Evolutionary conservation across 1,284 basidiomycete species (phyloP).

Genomic region (Tilletia caries): DNA sequence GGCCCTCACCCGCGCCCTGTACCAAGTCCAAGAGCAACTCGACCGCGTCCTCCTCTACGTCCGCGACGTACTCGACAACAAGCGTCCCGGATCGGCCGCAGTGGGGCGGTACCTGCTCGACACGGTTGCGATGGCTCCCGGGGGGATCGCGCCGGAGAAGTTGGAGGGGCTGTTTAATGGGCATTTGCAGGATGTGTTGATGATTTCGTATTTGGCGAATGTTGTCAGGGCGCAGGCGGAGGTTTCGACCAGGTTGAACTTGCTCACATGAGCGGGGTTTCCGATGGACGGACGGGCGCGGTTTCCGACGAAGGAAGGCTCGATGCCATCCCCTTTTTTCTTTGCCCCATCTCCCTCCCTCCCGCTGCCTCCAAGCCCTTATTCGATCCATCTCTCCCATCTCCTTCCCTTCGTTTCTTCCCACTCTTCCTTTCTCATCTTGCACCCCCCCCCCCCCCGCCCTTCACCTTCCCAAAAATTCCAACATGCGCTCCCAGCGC

Average conservation of each 20-base stretch:
- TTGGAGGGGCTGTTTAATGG: slow-evolving; percentile 51
- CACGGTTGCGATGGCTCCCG: slow-evolving; percentile 58
- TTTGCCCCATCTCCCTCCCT: too few relatives aligned
- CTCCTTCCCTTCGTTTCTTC: too few relatives aligned
- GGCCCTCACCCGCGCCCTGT: slow-evolving; percentile 67
- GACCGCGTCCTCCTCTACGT: slow-evolving; percentile 84
- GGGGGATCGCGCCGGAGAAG: slow-evolving; percentile 24
- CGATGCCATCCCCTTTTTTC: too few relatives aligned
- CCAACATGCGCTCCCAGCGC: too few relatives aligned
- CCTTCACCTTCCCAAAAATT: too few relatives aligned
- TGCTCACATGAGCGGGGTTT: slow-evolving; percentile 63
- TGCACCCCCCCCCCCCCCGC: too few relatives aligned
- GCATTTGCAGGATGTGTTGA: slow-evolving; percentile 73
- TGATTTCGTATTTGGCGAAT: slow-evolving; percentile 92
- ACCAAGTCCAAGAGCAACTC: slow-evolving; percentile 72
- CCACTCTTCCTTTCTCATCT: too few relatives aligned
- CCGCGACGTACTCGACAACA: slow-evolving; percentile 72
- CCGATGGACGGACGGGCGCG: too few relatives aligned
- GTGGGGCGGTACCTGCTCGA: slow-evolving; percentile 90
- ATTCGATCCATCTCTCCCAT: too few relatives aligned
- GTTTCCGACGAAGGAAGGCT: too few relatives aligned
- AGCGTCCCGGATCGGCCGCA: slow-evolving; percentile 75
- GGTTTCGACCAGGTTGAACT: slow-evolving; percentile 80
- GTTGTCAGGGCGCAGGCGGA: slow-evolving; percentile 91
- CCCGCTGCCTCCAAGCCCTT: too few relatives aligned